A percentile compares a stretch with the other conserved stretches of the same genome.
Conservation (phyloP, 2,329 filamentous ascomycete genomes). For the Nothomitra cinnamomea region DNA sequence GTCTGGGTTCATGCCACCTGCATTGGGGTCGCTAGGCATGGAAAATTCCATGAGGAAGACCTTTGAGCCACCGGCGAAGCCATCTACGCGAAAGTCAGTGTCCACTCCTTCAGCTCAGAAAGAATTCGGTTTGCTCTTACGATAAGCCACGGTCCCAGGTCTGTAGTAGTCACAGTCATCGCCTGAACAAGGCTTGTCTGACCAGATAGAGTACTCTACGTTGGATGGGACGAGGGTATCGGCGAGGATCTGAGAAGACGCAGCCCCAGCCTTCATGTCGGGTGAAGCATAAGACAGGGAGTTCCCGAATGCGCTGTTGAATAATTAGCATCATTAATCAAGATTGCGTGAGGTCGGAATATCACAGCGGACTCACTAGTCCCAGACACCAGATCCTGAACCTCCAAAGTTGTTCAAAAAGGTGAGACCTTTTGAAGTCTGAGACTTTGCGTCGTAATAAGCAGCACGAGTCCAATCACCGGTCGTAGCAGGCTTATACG, state of each 20-base stretch:
- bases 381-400: constrained; percentile 10
- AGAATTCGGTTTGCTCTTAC: constrained; percentile 19
- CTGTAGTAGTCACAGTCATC: constrained; percentile 31
- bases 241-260: constrained; percentile 29
- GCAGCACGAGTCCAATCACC: constrained; percentile 27
- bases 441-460: constrained; percentile 28
- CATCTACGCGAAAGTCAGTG: constrained; percentile 31
- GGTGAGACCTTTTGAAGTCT: constrained; percentile 32
- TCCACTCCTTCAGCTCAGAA: not conserved
- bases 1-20: constrained; percentile 37
- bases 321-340: not conserved
- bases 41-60: constrained; percentile 57
- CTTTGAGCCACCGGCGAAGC: constrained; percentile 53
- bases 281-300: constrained; percentile 38
- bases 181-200: constrained; percentile 29
- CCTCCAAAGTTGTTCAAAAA: constrained; percentile 43
- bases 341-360: not conserved
- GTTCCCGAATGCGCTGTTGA: constrained; percentile 31
- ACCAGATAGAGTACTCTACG: constrained; percentile 34
- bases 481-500: constrained; percentile 1
- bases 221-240: constrained; percentile 32
- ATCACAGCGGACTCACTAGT: not conserved
- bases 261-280: constrained; percentile 28
- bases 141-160: constrained; percentile 32
- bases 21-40: constrained; percentile 44